These are phyloP conservation scores for Tribonema minus DNA, from an alignment of 108 stramenopile genomes.

Conservation along the genomic window DNA sequence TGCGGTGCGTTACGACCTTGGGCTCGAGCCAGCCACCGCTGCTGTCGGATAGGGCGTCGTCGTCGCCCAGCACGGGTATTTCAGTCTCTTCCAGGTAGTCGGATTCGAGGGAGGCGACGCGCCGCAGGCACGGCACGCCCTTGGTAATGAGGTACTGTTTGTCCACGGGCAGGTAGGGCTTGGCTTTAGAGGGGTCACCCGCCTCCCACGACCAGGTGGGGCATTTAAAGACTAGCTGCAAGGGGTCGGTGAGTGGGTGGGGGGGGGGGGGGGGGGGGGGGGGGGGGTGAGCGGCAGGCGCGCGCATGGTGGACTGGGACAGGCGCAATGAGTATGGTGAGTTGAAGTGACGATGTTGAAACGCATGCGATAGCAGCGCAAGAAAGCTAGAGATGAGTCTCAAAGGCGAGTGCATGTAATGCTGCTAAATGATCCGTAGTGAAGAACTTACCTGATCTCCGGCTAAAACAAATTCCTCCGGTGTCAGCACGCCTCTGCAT, in stretches of 20 bases:
- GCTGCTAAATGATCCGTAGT: too few relatives aligned
- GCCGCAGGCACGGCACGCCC: constrained; percentile 27
- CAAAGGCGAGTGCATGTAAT: too few relatives aligned
- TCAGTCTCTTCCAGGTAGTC: constrained; percentile 35
- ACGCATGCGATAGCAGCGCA: too few relatives aligned
- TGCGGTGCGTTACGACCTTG: background rate
- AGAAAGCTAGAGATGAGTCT: too few relatives aligned
- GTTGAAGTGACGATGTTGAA: too few relatives aligned
- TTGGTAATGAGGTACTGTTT: constrained; percentile 26
- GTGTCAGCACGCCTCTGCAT: constrained; percentile 48
- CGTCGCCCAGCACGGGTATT: background rate
- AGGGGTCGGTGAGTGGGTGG: too few relatives aligned
- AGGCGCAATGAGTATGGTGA: too few relatives aligned
- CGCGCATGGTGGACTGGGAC: too few relatives aligned
- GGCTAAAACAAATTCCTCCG: constrained; percentile 48
- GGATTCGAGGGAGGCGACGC: constrained; percentile 16
- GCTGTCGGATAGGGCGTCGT: background rate
- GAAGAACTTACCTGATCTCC: constrained; percentile 39
- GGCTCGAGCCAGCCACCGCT: background rate
- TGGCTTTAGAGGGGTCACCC: constrained; percentile 32
- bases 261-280: too few relatives aligned
- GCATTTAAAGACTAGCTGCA: constrained; percentile 49
- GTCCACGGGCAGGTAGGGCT: constrained; percentile 25
- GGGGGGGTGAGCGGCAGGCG: too few relatives aligned
- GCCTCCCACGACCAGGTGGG: constrained; percentile 50